Evolutionary conservation across 2,329 filamentous ascomycete genomes (phyloP), one percentile per base, ranked within the genome.

Genomic region (Dissoconium aciculare): DNA sequence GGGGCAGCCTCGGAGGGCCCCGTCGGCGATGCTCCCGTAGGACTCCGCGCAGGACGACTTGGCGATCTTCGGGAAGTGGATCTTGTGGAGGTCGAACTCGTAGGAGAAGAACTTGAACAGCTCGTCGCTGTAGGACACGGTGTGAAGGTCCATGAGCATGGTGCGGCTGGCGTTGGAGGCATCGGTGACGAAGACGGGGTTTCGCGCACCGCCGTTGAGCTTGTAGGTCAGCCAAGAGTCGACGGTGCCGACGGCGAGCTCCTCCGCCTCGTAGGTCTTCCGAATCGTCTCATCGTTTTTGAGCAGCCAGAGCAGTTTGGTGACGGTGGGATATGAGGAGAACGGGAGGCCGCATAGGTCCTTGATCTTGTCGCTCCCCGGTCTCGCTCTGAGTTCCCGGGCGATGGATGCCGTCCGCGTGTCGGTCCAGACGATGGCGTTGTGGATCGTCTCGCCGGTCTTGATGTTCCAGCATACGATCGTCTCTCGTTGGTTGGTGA

Each of bases 131-230:
- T 92, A 93, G 46, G 84, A 56, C 36, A 83, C 65, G 8, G 75
- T 85, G 45, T 74, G 67, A 32, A 93, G 65, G 57, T 92, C 83
- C 77, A 92, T 85, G 56, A 93, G 89, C 83, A 92, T 91, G 37
- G 84, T 93, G 49, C 84, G 67, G 31, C 79, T 87, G 12, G 84
- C 84, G 53, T 93, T 93, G 37, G 80, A 83, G 28, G 77, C 73
- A 54, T 93, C 84, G 0, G 84, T 89, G 35, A 92, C 81, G 50
- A 81, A 75, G 26, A 84, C 57, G 33, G 75, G 69, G 30, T 67
- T 71, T 30, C 13, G 39, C 17, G 62, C 64, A 29, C 78, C 75
- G 35, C 79, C 82, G 48, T 91, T 83, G 30, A 93, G 68, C 45
- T 76, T 74, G 60, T 82, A 92, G 32, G 92, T 69, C 35, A 93